Evolutionary conservation across 768 basidiomycete species (phyloP).

Genomic region (Rhodosporidiobolus sp.): DNA sequence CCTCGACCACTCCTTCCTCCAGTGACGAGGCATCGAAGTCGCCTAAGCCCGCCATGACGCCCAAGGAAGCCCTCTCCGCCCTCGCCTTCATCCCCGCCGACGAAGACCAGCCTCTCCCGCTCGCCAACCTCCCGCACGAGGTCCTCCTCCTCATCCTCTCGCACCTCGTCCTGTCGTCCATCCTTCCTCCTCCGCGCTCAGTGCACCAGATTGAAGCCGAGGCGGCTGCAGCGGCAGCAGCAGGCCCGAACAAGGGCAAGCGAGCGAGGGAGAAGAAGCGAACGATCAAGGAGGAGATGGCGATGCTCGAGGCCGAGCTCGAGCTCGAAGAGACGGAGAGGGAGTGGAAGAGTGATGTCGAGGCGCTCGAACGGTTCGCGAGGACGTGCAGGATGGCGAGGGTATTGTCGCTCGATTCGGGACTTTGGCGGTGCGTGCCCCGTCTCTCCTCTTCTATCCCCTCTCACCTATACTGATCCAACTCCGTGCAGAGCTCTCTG

Average conservation of each 20-base stretch:
- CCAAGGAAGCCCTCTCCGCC: slow-evolving; percentile 17
- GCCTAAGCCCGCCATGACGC: background rate
- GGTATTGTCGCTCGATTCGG: slow-evolving; percentile 26
- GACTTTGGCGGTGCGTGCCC: slow-evolving; percentile 23
- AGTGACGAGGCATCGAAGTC: background rate
- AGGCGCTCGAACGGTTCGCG: slow-evolving; percentile 37
- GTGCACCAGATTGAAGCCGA: background rate
- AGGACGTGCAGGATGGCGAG: slow-evolving; percentile 27
- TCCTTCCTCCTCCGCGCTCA: slow-evolving; percentile 18
- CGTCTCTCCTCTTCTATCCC: background rate
- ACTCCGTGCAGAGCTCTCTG: background rate
- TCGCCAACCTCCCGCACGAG: slow-evolving; percentile 38
- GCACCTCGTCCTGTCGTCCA: slow-evolving; percentile 27
- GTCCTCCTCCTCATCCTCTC: slow-evolving; percentile 39
- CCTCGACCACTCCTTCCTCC: background rate
- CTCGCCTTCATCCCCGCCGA: slow-evolving; percentile 36
- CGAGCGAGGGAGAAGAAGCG: slow-evolving; percentile 7
- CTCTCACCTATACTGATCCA: background rate
- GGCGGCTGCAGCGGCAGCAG: background rate
- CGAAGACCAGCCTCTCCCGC: slow-evolving; percentile 22
- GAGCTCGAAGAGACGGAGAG: slow-evolving; percentile 16
- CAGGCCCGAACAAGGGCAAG: slow-evolving; percentile 1
- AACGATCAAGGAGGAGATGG: slow-evolving; percentile 33
- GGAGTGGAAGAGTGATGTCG: slow-evolving; percentile 36
- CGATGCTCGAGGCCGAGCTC: slow-evolving; percentile 20